Conservation (phyloP, 108 stramenopile species). For the Mediolabrus comicus region DNA sequence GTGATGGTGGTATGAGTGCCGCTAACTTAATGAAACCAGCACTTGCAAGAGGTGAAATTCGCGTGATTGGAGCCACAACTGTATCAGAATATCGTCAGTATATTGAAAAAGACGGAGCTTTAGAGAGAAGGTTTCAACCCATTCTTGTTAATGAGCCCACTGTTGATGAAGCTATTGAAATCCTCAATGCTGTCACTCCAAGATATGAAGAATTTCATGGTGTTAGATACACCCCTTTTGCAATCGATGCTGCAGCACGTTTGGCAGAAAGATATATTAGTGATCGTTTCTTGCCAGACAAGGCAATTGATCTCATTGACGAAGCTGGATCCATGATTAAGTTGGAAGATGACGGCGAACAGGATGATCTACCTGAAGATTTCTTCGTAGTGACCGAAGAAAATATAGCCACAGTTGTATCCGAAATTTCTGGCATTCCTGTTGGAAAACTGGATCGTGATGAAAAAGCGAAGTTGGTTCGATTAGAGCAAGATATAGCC, state of each 20-base stretch:
- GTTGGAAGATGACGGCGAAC: conserved; percentile 56
- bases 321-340: conserved; percentile 95
- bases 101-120: conserved; percentile 87
- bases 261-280: conserved; percentile 69
- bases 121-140: conserved; percentile 89
- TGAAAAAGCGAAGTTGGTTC: conserved; percentile 78
- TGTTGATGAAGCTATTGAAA: conserved; percentile 79
- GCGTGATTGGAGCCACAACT: conserved; percentile 88
- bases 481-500: conserved; percentile 66
- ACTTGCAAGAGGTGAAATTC: conserved; percentile 75
- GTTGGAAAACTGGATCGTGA: conserved; percentile 74
- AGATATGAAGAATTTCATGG: conserved; percentile 82
- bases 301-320: conserved; percentile 93
- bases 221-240: conserved; percentile 66
- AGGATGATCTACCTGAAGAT: conserved; percentile 47
- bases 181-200: conserved; percentile 72
- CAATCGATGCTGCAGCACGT: conserved; percentile 66
- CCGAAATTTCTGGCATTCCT: conserved; percentile 67
- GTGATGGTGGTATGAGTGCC: conserved; percentile 87
- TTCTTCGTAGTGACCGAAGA: conserved; percentile 75
- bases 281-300: conserved; percentile 79
- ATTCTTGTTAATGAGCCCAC: conserved; percentile 79
- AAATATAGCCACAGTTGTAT: conserved; percentile 53
- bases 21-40: conserved; percentile 91
- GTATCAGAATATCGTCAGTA: conserved; percentile 85